Evolutionary conservation across 2,329 filamentous ascomycete species (phyloP).

Genomic region (Pseudogymnoascus sp.): DNA sequence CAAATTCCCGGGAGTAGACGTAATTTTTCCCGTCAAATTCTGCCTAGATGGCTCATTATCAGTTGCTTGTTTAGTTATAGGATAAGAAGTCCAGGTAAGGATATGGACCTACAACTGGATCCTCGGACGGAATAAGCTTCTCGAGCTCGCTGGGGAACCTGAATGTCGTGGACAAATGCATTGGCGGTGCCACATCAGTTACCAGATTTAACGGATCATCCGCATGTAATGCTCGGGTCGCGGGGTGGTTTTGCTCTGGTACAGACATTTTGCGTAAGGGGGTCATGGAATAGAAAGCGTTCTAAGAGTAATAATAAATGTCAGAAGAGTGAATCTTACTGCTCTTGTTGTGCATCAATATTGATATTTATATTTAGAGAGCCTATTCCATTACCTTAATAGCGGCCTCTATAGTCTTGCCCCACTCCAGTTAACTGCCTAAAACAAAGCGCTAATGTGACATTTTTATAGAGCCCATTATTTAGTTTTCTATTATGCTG

Average conservation of each 20-base stretch:
- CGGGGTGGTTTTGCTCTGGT: not conserved
- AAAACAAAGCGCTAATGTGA: too few relatives aligned
- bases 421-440: too few relatives aligned
- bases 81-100: not conserved
- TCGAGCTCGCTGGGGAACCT: conserved; percentile 69
- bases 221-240: conserved; percentile 51
- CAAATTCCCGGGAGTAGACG: conserved; percentile 75
- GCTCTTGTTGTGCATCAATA: not conserved
- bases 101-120: conserved; percentile 46
- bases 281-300: not conserved
- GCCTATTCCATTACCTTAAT: not conserved
- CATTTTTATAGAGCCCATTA: not conserved
- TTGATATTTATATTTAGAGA: not conserved
- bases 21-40: conserved; percentile 46
- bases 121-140: conserved; percentile 47
- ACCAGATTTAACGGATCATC: conserved; percentile 69
- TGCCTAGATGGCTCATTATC: conserved; percentile 30
- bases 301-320: not conserved
- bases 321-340: not conserved
- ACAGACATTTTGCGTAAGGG: not conserved
- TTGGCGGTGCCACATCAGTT: conserved; percentile 75
- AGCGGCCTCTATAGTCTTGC: too few relatives aligned
- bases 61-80: conserved; percentile 4
- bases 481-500: not conserved
- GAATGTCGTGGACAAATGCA: conserved; percentile 93